These are phyloP conservation scores for Tympanopsis confertula DNA, from an alignment of 2,329 filamentous ascomycete genomes.

Conservation along the genomic window DNA sequence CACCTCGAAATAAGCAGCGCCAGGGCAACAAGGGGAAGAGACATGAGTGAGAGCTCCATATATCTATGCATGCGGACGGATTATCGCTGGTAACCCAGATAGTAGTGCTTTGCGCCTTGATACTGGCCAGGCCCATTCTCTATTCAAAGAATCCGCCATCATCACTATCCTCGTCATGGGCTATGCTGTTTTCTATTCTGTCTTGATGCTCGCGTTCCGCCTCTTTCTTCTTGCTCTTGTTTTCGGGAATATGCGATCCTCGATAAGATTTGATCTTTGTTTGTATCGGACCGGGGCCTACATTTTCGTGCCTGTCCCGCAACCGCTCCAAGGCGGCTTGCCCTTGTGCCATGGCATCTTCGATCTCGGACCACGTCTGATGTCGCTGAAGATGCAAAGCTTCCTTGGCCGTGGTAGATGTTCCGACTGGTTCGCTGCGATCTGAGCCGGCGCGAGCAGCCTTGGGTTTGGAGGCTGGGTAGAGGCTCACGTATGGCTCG, in stretches of 20 bases:
- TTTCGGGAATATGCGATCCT: constrained; percentile 3
- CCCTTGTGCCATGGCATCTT: constrained; percentile 50
- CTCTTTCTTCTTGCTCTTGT: constrained; percentile 11
- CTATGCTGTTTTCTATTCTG: constrained; percentile 13
- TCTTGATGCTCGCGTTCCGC: constrained; percentile 19
- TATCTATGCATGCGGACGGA: no score
- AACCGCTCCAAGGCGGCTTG: constrained; percentile 36
- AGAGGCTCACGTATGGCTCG: constrained; percentile 58
- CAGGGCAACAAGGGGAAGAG: no score
- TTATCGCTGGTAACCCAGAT: no score
- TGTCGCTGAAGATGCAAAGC: constrained; percentile 33
- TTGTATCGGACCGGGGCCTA: constrained; percentile 9
- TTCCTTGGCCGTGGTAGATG: constrained; percentile 27
- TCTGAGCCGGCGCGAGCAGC: no score
- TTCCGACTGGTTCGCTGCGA: constrained; percentile 9
- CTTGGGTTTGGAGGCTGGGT: no score
- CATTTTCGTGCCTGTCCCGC: constrained; percentile 34
- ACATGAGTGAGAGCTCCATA: no score
- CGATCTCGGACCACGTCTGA: constrained; percentile 58
- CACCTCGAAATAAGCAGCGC: no score
- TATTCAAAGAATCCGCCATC: constrained; percentile 49
- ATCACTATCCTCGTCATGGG: constrained; percentile 19
- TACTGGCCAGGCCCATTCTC: no score
- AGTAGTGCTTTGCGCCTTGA: no score
- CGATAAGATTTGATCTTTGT: constrained; percentile 7